Base-by-base conservation (phyloP, 805 yeast genomes). In the Ogataea neopini region DNA sequence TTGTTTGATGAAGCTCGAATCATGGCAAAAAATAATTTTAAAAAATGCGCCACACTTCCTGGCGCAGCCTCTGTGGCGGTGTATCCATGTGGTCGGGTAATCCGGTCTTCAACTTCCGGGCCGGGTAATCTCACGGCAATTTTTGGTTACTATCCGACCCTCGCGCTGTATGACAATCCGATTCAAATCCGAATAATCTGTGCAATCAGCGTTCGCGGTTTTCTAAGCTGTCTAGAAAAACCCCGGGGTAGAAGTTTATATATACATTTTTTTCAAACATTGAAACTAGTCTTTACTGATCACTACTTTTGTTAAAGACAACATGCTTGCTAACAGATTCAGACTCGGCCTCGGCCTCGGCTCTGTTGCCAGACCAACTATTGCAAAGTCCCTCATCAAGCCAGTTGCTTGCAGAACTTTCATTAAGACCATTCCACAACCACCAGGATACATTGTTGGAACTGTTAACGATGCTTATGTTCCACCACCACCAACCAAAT, bases 381-480 rank as follows among this genome's bases (percentile, higher is more conserved):
- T 41, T 35, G 26, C 44, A n/a, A 30, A 30, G 45, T 14, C 40
- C 35, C 13, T 46, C 32, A 30, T 48, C 20, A 50, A 47, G 29
- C 49, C 59, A 11, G 41, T 50, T 10, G 48, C 53, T 11, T 38
- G 46, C 25, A 48, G 58, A 40, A 50, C 61, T 10, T 32, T 61
- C 44, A 54, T 63, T 43, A 63, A 62, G 45, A 60, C 64, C 13
- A 64, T 66, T 20, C 68, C 70, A 41, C 88, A 85, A 63, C 91
- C 91, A 11, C 86, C 88, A 34, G 92, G 92, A 15, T 69, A 74
- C 61, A 79, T 86, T 47, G 79, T 80, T 17, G 94, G 91, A 17
- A 77, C 83, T 11, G 85, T 82, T 32, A 86, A 86, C 60, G 91
- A 86, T 48, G 84, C 89, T 3, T 79, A 80, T 51, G 81, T 81